phyloP scores from a whole-genome alignment of 2,329 filamentous ascomycete genomes.

The Chaetoscypha palmicola region DNA sequence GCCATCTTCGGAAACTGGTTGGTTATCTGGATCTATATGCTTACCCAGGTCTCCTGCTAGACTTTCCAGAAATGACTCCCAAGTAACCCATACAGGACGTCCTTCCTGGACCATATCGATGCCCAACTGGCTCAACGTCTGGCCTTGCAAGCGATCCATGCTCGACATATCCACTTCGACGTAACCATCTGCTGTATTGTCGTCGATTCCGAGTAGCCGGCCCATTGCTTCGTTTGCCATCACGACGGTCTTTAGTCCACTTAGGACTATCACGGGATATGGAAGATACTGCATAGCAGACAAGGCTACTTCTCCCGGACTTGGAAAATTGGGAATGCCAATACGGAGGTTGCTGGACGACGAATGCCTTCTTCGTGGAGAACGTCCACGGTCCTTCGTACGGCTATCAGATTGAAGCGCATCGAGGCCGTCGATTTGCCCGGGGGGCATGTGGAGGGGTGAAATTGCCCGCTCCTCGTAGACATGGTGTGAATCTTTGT shows the following conservation, averaged over 20 bases:
- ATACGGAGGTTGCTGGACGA: constrained; percentile 16
- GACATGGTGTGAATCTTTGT: background rate
- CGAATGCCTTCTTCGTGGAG: constrained; percentile 13
- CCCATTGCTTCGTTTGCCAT: constrained; percentile 73
- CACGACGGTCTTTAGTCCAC: constrained; percentile 60
- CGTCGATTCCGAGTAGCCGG: constrained; percentile 55
- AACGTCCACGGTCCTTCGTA: constrained; percentile 14
- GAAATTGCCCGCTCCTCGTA: constrained; percentile 17
- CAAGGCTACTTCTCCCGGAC: constrained; percentile 52
- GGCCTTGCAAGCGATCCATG: constrained; percentile 55
- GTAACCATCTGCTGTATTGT: constrained; percentile 32
- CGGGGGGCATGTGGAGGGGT: constrained; percentile 23
- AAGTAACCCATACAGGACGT: constrained; percentile 49
- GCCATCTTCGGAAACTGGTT: constrained; percentile 8
- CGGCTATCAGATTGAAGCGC: constrained; percentile 13
- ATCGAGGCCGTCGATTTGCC: constrained; percentile 28
- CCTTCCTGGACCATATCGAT: constrained; percentile 68
- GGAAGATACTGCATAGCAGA: constrained; percentile 68
- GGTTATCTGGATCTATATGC: constrained; percentile 8
- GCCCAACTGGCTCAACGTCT: constrained; percentile 61
- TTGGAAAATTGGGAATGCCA: constrained; percentile 39
- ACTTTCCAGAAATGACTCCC: constrained; percentile 52
- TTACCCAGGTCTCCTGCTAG: constrained; percentile 30
- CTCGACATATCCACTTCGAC: constrained; percentile 37
- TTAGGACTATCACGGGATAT: constrained; percentile 63